Conservation (phyloP, 805 yeast species). For the Citeromyces matritensis region DNA sequence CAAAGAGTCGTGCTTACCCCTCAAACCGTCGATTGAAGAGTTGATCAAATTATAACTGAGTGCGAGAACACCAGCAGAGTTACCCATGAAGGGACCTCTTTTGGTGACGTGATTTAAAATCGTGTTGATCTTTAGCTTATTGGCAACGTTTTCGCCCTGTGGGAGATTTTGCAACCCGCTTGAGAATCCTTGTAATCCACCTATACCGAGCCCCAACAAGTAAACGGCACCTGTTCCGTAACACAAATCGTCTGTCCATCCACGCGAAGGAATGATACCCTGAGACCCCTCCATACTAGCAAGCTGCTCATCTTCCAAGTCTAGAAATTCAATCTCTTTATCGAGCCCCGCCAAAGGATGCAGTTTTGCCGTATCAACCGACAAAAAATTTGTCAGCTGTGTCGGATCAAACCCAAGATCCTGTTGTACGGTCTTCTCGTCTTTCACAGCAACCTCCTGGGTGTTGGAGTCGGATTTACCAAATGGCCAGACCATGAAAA, state of each 20-base stretch:
- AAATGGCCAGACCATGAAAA: conserved; percentile 33
- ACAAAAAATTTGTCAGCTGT: conserved; percentile 46
- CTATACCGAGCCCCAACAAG: conserved; percentile 70
- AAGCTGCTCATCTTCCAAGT: conserved; percentile 73
- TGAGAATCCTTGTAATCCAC: conserved; percentile 78
- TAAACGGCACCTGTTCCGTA: conserved; percentile 96
- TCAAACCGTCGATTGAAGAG: conserved; percentile 58
- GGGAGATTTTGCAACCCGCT: conserved; percentile 79
- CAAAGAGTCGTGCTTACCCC: conserved; percentile 80
- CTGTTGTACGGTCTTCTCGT: conserved; percentile 8
- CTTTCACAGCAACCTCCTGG: conserved; percentile 3
- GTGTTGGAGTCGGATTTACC: conserved; percentile 18
- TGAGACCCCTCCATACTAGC: conserved; percentile 74
- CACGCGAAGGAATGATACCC: conserved; percentile 89
- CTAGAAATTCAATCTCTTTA: conserved; percentile 78
- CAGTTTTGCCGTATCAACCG: conserved; percentile 54
- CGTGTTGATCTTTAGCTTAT: conserved; percentile 77
- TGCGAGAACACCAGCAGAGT: conserved; percentile 90
- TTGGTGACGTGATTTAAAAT: conserved; percentile 84
- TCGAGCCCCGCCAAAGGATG: conserved; percentile 92
- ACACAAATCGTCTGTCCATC: conserved; percentile 95
- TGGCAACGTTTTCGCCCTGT: conserved; percentile 40
- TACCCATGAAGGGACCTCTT: conserved; percentile 93
- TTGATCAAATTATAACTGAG: conserved; percentile 77
- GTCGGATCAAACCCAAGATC: conserved; percentile 51